Percentiles rank a stretch among this genome's conserved stretches.
These are phyloP conservation scores for Xylariales sp. DNA, from an alignment of 2,329 filamentous ascomycete species.

Conservation along the genomic window DNA sequence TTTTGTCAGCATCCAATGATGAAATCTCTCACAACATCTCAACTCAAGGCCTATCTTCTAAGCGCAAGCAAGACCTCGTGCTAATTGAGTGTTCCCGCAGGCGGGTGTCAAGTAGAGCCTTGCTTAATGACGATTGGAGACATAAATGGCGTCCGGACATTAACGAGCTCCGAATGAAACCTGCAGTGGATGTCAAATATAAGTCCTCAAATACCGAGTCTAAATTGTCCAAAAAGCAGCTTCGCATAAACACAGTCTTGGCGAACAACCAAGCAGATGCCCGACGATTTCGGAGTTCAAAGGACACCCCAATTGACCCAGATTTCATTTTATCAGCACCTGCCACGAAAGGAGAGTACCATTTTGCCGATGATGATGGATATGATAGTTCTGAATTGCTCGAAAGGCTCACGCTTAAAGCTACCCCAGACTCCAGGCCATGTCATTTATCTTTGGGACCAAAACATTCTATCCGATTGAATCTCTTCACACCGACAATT, in stretches of 20 bases:
- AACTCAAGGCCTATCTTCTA: no score
- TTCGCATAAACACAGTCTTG: constrained; percentile 10
- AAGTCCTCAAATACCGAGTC: constrained; percentile 10
- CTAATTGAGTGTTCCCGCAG: background rate
- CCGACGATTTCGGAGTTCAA: constrained; percentile 12
- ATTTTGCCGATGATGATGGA: background rate
- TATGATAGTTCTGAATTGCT: background rate
- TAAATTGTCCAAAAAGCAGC: constrained; percentile 11
- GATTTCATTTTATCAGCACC: constrained; percentile 23
- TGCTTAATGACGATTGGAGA: constrained; percentile 8
- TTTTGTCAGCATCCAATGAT: no score
- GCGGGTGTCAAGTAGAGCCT: constrained; percentile 5
- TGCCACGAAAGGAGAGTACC: constrained; percentile 18
- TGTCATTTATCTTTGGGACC: background rate
- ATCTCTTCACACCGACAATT: background rate
- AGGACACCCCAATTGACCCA: constrained; percentile 13
- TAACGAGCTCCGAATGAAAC: background rate
- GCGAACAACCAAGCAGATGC: constrained; percentile 9
- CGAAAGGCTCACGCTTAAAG: no score
- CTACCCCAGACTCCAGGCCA: no score
- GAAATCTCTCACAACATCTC: no score
- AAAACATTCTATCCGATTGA: background rate
- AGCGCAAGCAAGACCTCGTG: background rate
- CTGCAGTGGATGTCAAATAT: constrained; percentile 4
- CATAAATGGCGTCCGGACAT: constrained; percentile 4